Conservation (phyloP, 73 alveolate species). For the Effrenium voratum region DNA sequence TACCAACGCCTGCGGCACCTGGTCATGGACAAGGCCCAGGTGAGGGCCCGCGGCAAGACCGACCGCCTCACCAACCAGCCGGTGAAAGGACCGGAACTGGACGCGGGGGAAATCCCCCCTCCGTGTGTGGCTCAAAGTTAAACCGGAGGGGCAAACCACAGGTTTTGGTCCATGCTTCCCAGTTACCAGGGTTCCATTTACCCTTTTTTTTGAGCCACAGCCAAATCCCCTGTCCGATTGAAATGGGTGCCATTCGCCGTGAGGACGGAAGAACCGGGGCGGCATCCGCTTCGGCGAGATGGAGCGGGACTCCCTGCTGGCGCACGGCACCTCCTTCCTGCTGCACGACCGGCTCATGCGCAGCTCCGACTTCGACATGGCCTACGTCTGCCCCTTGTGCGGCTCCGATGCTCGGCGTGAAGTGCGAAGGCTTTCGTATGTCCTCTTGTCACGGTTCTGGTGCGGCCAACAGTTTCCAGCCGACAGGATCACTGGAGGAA, state of each 20-base stretch:
- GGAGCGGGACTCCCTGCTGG: slow-evolving; percentile 99
- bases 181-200: too few species aligned
- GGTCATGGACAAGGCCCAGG: slow-evolving; percentile 96
- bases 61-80: slow-evolving; percentile 99
- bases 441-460: too few species aligned
- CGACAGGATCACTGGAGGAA: too few species aligned
- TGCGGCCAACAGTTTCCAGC: too few species aligned
- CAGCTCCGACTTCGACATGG: slow-evolving; percentile 99
- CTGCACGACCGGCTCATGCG: slow-evolving; percentile 99
- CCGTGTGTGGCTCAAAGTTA: too few species aligned
- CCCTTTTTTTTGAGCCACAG: too few species aligned
- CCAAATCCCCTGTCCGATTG: too few species aligned
- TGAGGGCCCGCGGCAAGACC: slow-evolving; percentile 97
- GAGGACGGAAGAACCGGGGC: slow-evolving; percentile 99
- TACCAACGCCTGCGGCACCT: slow-evolving; percentile 99
- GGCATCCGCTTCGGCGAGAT: slow-evolving; percentile 99
- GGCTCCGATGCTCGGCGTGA: slow-evolving; percentile 34
- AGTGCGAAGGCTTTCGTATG: not conserved
- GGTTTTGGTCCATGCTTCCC: too few species aligned
- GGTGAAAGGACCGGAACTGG: too few species aligned
- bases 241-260: too few species aligned
- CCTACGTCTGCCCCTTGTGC: slow-evolving; percentile 49
- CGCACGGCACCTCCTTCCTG: slow-evolving; percentile 99
- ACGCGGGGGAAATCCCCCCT: too few species aligned
- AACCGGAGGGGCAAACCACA: too few species aligned